phyloP scores from a whole-genome alignment of 345 rosid genomes.

The Melaleuca alternifolia region DNA sequence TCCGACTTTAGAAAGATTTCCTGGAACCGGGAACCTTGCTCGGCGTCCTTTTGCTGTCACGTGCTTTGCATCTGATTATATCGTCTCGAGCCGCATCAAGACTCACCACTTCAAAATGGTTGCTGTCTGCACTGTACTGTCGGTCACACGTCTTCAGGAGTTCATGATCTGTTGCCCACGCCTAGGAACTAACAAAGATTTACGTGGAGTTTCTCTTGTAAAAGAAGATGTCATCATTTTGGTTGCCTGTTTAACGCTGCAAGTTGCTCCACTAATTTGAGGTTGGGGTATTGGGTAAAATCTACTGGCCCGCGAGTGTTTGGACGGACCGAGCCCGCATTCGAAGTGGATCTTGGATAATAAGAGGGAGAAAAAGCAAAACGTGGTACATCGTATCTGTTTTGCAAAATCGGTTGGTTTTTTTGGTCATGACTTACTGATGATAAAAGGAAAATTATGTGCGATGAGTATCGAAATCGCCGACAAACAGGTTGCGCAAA shows the following conservation, averaged over 20 bases:
- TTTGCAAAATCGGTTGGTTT: too few species aligned
- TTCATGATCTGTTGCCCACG: neutral
- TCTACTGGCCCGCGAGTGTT: too few species aligned
- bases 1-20: neutral
- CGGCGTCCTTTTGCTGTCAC: neutral
- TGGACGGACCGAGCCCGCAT: too few species aligned
- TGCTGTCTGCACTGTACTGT: neutral
- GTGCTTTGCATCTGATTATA: neutral
- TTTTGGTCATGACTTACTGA: too few species aligned
- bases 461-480: too few species aligned
- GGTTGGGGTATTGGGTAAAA: too few species aligned
- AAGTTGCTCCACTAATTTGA: too few species aligned
- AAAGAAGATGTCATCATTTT: neutral
- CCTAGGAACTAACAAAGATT: rapidly evolving
- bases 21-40: neutral
- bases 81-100: neutral
- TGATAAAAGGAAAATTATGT: neutral
- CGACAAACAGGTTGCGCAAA: too few species aligned
- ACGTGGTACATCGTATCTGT: too few species aligned
- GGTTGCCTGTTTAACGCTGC: neutral
- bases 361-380: too few species aligned
- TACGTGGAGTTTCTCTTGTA: neutral
- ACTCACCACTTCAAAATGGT: neutral
- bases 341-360: too few species aligned
- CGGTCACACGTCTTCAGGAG: neutral